Evolutionary conservation across 1,284 basidiomycete species (phyloP), one percentile per base, ranked within the genome.

Genomic region (Paramarasmius palmivorus): DNA sequence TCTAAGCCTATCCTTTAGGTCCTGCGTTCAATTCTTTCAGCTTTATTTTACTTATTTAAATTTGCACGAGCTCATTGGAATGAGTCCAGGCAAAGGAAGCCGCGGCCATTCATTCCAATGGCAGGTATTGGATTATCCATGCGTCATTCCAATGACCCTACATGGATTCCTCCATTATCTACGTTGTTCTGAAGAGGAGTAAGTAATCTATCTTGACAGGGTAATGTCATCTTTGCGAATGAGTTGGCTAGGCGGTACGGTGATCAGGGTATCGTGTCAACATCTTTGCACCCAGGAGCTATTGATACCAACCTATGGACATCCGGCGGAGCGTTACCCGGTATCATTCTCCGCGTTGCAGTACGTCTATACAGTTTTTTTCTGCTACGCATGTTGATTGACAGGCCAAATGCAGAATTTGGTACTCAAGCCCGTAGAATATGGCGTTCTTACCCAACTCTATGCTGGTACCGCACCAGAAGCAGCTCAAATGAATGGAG

Each of bases 231-330:
- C 2, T 61, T 71, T 37, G 58, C 73, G 7, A 67, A 68, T 42
- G 66, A 70, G 53, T 54, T 73, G 3, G 66, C 69, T 2, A 60
- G 62, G 20, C 56, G 63, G 37, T 70, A 71, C 53, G 65, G 59
- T 5, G 68, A 71, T 15, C 57, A 71, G 40, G 70, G 69, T 2
- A 64, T 75, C 20, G 59, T 72, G 12, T 68, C 69, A 4, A 66
- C 59, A 6, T 59, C 67, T 6, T 53, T 68, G 6, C 63, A 73
- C 52, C 61, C 62, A 46, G 70, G 70, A 15, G 62, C 55, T 34
- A 50, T 70, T 26, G 58, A 61, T 14, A 65, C 67, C 12, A 65
- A 68, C 14, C 56, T 72, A 15, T 46, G 44, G 44, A 46, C 44
- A 10, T 23, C 44, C 50, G 51, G 26, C 57, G n/a, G n/a, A n/a